Evolutionary conservation across 441 rosid genomes (phyloP), one percentile per base, ranked within the genome.

Genomic region (Jatropha podagrica): DNA sequence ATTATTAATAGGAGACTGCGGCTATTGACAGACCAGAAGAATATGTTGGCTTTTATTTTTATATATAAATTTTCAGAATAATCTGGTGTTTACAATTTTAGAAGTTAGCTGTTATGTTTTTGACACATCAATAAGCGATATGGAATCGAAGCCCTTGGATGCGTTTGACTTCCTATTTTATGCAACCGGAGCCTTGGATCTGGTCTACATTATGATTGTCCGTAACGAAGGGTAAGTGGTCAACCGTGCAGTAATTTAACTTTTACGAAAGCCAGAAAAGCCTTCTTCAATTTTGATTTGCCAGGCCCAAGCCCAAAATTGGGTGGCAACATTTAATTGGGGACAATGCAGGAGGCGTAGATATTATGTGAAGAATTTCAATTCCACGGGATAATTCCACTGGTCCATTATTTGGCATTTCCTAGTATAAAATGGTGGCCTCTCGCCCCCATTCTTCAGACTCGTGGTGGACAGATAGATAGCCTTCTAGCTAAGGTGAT

Each of bases 351-450:
- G 69, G 4, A 2, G 37, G 69, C 52, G 52, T 42, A 5, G 6
- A 65, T 12, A 41, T 2, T 42, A 69, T 8, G 52, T n/a, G 27
- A 20, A 56, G 61, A 56, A 56, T 4, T 0, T 2, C 6, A 1
- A 14, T 23, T 7, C 37, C 37, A 70, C 32, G 0, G 49, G 38
- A 59, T 61, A 23, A 65, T 42, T 65, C 54, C 23, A 23, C 23
- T 23, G 23, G 23, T 23, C 23, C 55, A 5, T 44, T 26, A 46
- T 44, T 44, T 7, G 6, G 5, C n/a, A 38, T 7, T 3, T 4
- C 7, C n/a, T 4, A 54, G 20, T 17, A 5, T 70, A 74, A 69
- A 75, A 77, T 52, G 67, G 46, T 75, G 72, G 78, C 79, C 83
- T 77, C 32, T 32, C 32, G 32, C 32, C 32, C 2, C 42, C 44